phyloP scores from a whole-genome alignment of 495 filamentous ascomycete species.

The Podospora bellae-mahoneyi region DNA sequence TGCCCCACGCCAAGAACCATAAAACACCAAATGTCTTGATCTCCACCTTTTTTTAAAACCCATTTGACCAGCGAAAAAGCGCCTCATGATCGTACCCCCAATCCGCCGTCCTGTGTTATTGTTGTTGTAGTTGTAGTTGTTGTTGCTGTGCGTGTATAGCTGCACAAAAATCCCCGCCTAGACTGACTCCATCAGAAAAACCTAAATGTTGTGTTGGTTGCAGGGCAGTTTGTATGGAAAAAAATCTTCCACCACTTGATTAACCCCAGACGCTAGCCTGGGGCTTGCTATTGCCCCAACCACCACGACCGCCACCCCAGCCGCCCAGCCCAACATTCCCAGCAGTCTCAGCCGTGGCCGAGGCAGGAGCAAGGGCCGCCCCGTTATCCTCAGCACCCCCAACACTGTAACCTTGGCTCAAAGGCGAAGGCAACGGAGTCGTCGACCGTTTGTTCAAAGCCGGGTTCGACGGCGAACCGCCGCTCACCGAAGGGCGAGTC shows the following conservation, averaged over 20 bases:
- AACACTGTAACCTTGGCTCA: slow-evolving; percentile 73
- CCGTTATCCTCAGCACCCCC: slow-evolving; percentile 32
- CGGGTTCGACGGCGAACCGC: slow-evolving; percentile 57
- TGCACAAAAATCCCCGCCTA: background rate
- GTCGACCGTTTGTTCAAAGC: slow-evolving; percentile 80
- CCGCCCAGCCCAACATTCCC: slow-evolving; percentile 46
- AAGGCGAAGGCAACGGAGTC: slow-evolving; percentile 83
- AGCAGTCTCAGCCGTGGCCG: slow-evolving; percentile 38
- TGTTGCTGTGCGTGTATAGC: background rate
- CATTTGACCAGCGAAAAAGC: background rate
- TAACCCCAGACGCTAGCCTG: slow-evolving; percentile 79
- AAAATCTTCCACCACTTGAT: slow-evolving; percentile 11
- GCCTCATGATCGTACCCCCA: background rate
- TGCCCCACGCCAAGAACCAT: too few species aligned
- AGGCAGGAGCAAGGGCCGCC: slow-evolving; percentile 35
- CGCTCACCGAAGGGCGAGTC: slow-evolving; percentile 65
- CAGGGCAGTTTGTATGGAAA: background rate
- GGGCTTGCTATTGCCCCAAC: slow-evolving; percentile 66
- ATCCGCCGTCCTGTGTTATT: background rate
- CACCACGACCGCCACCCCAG: slow-evolving; percentile 68
- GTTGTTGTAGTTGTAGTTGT: too few species aligned
- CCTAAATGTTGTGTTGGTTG: background rate
- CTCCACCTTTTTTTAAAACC: background rate
- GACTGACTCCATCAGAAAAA: background rate
- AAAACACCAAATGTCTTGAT: too few species aligned